These are phyloP conservation scores for Fusarium buxicola DNA, from an alignment of 2,329 filamentous ascomycete genomes.

Conservation along the genomic window DNA sequence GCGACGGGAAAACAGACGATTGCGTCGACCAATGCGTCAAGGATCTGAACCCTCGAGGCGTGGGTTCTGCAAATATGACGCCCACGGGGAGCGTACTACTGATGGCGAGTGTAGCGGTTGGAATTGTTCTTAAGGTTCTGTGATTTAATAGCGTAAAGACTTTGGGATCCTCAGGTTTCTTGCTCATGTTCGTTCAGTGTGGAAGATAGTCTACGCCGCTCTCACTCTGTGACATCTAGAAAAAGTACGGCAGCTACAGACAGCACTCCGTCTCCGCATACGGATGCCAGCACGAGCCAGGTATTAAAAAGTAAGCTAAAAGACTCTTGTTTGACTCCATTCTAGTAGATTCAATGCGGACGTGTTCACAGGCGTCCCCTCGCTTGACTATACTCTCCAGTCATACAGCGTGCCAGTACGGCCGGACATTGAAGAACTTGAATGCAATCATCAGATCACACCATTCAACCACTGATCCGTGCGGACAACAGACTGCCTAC, in stretches of 20 bases:
- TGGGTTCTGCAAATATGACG: not conserved
- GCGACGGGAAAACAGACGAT: constrained; percentile 15
- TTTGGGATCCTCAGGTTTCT: not conserved
- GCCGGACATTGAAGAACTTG: too few relatives aligned
- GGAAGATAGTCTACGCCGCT: not conserved
- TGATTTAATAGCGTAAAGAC: not conserved
- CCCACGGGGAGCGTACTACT: not conserved
- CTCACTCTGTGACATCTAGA: not conserved
- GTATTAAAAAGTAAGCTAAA: too few relatives aligned
- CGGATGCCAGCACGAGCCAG: too few relatives aligned
- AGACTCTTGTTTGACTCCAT: too few relatives aligned
- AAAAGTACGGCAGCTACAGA: too few relatives aligned
- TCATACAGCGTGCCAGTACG: too few relatives aligned
- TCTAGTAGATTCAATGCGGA: too few relatives aligned
- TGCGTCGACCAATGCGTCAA: constrained; percentile 35
- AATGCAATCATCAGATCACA: too few relatives aligned
- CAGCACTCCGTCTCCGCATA: too few relatives aligned
- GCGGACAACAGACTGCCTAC: not conserved
- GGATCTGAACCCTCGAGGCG: constrained; percentile 26
- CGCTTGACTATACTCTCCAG: too few relatives aligned
- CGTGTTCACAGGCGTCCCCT: too few relatives aligned
- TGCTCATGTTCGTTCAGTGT: not conserved
- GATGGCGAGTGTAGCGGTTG: not conserved
- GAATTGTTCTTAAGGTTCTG: not conserved
- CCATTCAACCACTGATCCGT: too few relatives aligned